Percentiles rank a stretch among this genome's conserved stretches.
phyloP scores from a whole-genome alignment of 164 flowering plant genomes.

The Piper longum region DNA sequence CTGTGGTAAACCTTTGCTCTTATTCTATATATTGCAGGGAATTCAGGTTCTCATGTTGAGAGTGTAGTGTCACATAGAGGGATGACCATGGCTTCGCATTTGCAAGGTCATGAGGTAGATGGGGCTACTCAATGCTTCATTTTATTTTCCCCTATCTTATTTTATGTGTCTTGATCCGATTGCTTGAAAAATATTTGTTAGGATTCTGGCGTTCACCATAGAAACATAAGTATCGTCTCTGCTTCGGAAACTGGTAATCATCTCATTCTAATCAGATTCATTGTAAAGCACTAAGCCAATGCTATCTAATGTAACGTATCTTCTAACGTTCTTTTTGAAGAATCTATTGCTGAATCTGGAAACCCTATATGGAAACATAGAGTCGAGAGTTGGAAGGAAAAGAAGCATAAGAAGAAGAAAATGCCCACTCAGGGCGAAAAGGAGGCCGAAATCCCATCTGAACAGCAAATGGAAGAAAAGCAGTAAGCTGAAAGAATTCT shows the following conservation, averaged over 20 bases:
- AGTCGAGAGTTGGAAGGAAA: constrained; percentile 92
- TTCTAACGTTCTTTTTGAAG: constrained; percentile 23
- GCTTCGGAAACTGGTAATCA: constrained; percentile 63
- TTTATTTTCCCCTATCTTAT: background rate
- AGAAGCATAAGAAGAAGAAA: constrained; percentile 60
- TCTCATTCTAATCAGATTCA: background rate
- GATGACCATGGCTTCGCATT: constrained; percentile 34
- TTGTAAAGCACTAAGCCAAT: background rate
- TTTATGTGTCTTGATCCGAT: background rate
- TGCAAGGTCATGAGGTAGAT: constrained; percentile 37
- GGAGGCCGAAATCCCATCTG: constrained; percentile 48
- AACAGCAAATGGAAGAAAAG: constrained; percentile 75
- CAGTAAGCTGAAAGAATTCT: constrained; percentile 24
- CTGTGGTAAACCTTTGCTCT: background rate
- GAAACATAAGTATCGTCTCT: constrained; percentile 67
- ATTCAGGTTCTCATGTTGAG: constrained; percentile 16
- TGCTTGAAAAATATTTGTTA: constrained; percentile 10
- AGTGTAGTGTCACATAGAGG: constrained; percentile 20
- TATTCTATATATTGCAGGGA: constrained; percentile 19
- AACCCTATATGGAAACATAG: constrained; percentile 94
- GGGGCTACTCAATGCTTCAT: background rate
- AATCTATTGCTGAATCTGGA: constrained; percentile 59
- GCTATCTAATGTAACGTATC: background rate
- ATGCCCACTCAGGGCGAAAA: constrained; percentile 23
- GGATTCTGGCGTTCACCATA: constrained; percentile 64